Base-by-base conservation (phyloP, 768 basidiomycete genomes). In the Glaciozyma martinii region DNA sequence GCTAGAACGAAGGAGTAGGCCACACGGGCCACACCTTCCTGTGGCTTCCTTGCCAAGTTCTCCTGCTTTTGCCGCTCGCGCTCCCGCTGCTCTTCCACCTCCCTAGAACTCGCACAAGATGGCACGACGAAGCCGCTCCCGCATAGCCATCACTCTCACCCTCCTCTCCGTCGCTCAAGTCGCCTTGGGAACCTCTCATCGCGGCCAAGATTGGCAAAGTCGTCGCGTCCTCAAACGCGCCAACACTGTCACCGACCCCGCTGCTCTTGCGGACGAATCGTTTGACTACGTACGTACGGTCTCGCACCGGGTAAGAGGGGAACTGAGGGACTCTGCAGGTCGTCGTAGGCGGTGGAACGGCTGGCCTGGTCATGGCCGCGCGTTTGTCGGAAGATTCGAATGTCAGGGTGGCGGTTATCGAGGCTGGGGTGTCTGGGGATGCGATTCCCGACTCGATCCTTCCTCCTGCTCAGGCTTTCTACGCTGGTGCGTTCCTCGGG, bases 291-390 rank as follows among this genome's bases (percentile, higher is more conserved):
- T 72, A 40, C 37, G 37, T 13, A 8, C 7, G 15, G 10, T 13
- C 12, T 40, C 37, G 3, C 37, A 13, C 37, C 15, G 37, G 10
- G 12, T 13, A 3, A 2, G 37, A 40, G 15, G 7, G 37, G 37
- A 40, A 40, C 37, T 40, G 37, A 40, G 37, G 37, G 15, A 13
- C 37, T 8, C 15, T 40, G 37, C 37, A 40, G 37, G 37, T 40
- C 7, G 12, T 40, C 12, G 37, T 40, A 13, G 37, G 37, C 15
- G 49, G 46, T 19, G 46, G 46, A 7, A 47, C 46, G 9, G 46
- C 46, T 13, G 77, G 76, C 10, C 67, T 77, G 44, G 75, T 73
- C 18, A 62, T 77, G 32, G 77, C 77, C 16, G 71, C 68, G 18
- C 71, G 77, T 23, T 59, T 76, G 19, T 44, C 75, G 2, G 75